Base-by-base conservation (phyloP, 1,284 basidiomycete genomes). In the Pholiota adiposa region DNA sequence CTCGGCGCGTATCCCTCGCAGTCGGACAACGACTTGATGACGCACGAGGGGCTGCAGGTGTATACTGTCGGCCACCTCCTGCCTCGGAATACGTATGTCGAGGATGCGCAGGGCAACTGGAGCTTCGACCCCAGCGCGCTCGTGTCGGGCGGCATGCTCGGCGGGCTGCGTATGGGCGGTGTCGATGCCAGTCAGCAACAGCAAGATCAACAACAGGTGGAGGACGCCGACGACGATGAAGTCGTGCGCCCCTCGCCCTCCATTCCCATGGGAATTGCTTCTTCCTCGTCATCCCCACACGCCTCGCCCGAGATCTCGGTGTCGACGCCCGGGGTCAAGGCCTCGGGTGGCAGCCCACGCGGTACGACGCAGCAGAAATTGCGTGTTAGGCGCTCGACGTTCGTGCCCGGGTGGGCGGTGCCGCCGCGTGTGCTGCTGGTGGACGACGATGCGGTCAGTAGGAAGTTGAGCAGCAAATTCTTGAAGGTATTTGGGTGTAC, bases 401-500 rank as follows among this genome's bases (percentile, higher is more conserved):
- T 93, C 68, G 92, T 95, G 0, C 94, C 95, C 0, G 92, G 90
- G 4, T 96, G 93, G 93, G 89, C 91, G 0, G 90, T 94, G 0
- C 88, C 92, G 0, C 94, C 93, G 1, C 78, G 90, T 1, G 96
- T 98, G 54, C 76, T 98, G 55, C 83, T 98, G 3, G 96, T 98
- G 16, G 96, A 98, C 72, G 96, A 98, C 73, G 96, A 98, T 71
- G 92, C 91, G 14, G 94, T 98, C 23, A 96, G 90, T 72, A 78
- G 96, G 55, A 90, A 89, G 69, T 76, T 98, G 59, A 91, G 91
- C 64, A 92, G 88, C 80, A 97, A 97, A 78, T 97, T 98, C 73
- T 75, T 98, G 71, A 92, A 97, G 76, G 92, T 98, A 51, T 97
- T 97, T 75, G 96, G 96, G 51, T 98, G 96, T 73, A 88, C 90